These are phyloP conservation scores for Capsella bursapastoris DNA, from an alignment of 345 rosid species.

Conservation along the genomic window DNA sequence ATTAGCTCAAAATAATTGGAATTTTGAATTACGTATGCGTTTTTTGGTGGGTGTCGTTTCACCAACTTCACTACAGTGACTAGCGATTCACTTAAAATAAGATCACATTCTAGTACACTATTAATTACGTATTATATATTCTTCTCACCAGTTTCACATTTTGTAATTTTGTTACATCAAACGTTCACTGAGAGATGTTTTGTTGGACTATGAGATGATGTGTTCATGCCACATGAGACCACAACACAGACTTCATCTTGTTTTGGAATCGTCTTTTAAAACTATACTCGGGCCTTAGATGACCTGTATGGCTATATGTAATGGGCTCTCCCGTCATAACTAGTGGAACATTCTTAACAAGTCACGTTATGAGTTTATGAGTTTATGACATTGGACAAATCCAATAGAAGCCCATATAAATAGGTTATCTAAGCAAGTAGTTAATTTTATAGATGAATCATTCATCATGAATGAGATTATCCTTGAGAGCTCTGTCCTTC, in stretches of 20 bases:
- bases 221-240: not conserved
- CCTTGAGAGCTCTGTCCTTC: too few species aligned
- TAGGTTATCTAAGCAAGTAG: too few species aligned
- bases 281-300: not conserved
- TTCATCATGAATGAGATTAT: too few species aligned
- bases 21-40: not conserved
- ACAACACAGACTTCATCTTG: not conserved
- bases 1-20: not conserved
- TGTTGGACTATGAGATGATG: not conserved
- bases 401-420: too few species aligned
- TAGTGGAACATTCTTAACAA: too few species aligned
- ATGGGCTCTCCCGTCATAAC: not conserved
- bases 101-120: not conserved
- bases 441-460: too few species aligned
- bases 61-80: conserved; percentile 3
- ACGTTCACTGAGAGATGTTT: not conserved
- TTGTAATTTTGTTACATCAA: not conserved
- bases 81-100: not conserved
- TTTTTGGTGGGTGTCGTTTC: not conserved
- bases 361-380: too few species aligned
- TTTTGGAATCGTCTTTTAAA: not conserved
- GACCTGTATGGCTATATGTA: not conserved
- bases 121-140: not conserved
- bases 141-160: not conserved
- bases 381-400: too few species aligned